Evolutionary conservation across 106 monocot genomes (phyloP), one percentile per base, ranked within the genome.

Genomic region (Dendrobium huoshanense): DNA sequence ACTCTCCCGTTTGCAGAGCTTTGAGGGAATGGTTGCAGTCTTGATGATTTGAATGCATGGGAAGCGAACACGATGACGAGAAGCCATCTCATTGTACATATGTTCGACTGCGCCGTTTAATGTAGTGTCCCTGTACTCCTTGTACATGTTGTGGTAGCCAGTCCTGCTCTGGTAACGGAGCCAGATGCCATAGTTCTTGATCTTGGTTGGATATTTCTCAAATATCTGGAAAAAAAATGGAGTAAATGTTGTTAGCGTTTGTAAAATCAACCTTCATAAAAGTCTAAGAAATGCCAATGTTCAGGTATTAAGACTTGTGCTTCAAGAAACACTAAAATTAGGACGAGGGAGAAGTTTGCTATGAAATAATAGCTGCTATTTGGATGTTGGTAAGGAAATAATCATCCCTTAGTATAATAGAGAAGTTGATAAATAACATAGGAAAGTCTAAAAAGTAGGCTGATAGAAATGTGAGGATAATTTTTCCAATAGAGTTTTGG

Each of bases 101-200:
- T 91, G 91, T 83, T 94, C 91, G 4, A 94, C 94, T 3, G 87
- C 87, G 15, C 94, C 94, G 31, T 94, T 94, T 72, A 94, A 75
- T 0, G 94, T 94, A 10, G 94, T 94, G 77, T 94, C 94, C 54
- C 94, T 83, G 86, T 85, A 94, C 77, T 94, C 94, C 83, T 94
- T 91, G 89, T 94, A 94, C 94, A 94, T 94, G 86, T 94, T 94
- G 85, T 91, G 94, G 73, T 94, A 94, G 9, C 94, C 94, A 0
- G 94, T 94, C 75, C 94, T 80, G 75, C 94, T 94, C 84, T 94
- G 94, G 77, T 94, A 94, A 44, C 94, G 82, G 43, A 94, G 82
- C 94, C 94, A 91, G 81, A 94, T 94, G 54, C 94, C 94, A 41
- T 85, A 94, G 85, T 94, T 94, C 83, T 94, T 87, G 64, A 94